phyloP scores from a whole-genome alignment of 768 basidiomycete species.

The Dentipellis sp. region DNA sequence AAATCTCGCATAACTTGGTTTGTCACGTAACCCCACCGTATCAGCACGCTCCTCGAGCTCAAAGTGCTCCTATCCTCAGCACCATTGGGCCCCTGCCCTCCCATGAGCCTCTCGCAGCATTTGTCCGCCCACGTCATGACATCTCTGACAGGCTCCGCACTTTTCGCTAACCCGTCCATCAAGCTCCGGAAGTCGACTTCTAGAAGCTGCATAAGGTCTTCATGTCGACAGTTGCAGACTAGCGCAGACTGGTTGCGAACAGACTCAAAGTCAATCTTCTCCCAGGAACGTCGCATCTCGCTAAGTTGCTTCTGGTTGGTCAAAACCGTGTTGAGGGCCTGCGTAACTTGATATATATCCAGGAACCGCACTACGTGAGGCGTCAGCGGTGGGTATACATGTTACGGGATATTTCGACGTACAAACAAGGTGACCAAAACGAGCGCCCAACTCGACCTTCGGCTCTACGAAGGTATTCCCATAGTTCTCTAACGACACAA shows the following conservation, averaged over 20 bases:
- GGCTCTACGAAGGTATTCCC: constrained; percentile 87
- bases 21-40: constrained; percentile 89
- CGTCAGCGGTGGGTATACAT: constrained; percentile 9
- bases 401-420: constrained; percentile 25
- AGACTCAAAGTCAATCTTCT: constrained; percentile 83
- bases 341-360: constrained; percentile 88
- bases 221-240: constrained; percentile 88
- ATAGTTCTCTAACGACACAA: constrained; percentile 73
- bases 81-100: constrained; percentile 43
- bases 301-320: constrained; percentile 77
- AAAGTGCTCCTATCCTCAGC: constrained; percentile 69
- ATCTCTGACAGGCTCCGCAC: constrained; percentile 72
- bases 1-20: constrained; percentile 90
- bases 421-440: constrained; percentile 87
- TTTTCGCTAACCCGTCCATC: constrained; percentile 64
- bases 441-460: constrained; percentile 83
- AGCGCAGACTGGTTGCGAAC: constrained; percentile 89
- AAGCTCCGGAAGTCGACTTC: constrained; percentile 79
- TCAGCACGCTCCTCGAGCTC: constrained; percentile 81
- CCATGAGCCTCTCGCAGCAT: constrained; percentile 80
- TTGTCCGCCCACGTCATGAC: constrained; percentile 91
- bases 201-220: constrained; percentile 76
- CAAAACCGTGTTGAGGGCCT: constrained; percentile 80
- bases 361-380: constrained; percentile 67
- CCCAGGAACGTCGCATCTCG: constrained; percentile 86